A percentile compares a stretch with the other conserved stretches of the same genome.
These are phyloP conservation scores for Trypanosoma scelopori DNA, from an alignment of 208 protist species.

Conservation along the genomic window DNA sequence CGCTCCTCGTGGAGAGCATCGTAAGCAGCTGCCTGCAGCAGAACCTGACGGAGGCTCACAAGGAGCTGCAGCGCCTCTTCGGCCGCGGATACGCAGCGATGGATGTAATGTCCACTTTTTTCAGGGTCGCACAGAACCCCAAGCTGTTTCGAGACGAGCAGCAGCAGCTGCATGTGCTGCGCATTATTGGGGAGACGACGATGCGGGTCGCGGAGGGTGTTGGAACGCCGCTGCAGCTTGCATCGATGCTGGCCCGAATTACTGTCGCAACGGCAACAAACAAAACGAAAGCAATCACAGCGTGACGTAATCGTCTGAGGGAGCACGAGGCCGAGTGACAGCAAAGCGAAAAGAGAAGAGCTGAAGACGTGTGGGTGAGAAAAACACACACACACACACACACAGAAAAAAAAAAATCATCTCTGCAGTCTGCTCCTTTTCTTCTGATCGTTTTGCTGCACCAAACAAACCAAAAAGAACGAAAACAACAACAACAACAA, in stretches of 20 bases:
- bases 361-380: too few species aligned
- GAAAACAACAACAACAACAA: too few species aligned
- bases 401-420: too few species aligned
- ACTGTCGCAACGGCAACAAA: conserved; percentile 19
- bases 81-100: conserved; percentile 93
- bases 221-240: conserved; percentile 81
- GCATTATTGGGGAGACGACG: conserved; percentile 80
- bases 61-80: conserved; percentile 80
- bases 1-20: conserved; percentile 92
- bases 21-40: conserved; percentile 81
- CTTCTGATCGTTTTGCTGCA: too few species aligned
- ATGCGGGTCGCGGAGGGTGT: conserved; percentile 89
- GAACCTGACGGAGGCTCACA: conserved; percentile 73
- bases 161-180: conserved; percentile 79
- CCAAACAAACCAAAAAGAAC: too few species aligned
- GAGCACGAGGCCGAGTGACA: too few species aligned
- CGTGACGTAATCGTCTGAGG: neutral
- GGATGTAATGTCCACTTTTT: conserved; percentile 97
- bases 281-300: neutral
- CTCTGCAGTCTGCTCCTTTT: too few species aligned
- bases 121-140: conserved; percentile 81
- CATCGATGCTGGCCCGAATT: conserved; percentile 80
- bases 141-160: conserved; percentile 66
- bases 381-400: too few species aligned
- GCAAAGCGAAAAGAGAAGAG: too few species aligned